phyloP scores from a whole-genome alignment of 805 yeast genomes.

The Suhomyces pyralidae region DNA sequence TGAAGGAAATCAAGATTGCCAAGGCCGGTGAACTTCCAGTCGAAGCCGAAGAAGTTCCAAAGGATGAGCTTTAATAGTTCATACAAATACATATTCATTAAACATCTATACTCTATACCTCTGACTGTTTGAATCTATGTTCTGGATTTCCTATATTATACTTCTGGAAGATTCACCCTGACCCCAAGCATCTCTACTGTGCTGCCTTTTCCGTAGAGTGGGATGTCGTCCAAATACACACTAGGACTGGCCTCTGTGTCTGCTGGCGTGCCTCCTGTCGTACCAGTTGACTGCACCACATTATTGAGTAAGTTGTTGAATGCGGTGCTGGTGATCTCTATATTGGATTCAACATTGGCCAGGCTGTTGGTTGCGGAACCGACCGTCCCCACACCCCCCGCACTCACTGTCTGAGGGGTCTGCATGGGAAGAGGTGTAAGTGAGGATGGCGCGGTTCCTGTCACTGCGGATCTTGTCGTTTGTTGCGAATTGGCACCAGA shows the following conservation, averaged over 20 bases:
- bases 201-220: constrained; percentile 38
- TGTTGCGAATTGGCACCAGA: constrained; percentile 8
- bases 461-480: constrained; percentile 5
- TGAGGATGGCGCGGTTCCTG: constrained; percentile 2
- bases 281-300: constrained; percentile 16
- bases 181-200: constrained; percentile 37
- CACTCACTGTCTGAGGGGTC: constrained; percentile 15
- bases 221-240: constrained; percentile 37
- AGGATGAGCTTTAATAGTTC: constrained; percentile 1
- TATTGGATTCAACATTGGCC: constrained; percentile 8
- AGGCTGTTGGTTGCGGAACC: constrained; percentile 9
- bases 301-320: constrained; percentile 31
- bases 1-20: constrained; percentile 57
- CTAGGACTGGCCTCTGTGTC: constrained; percentile 13
- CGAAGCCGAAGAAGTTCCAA: constrained; percentile 20
- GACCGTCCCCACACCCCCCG: constrained; percentile 5
- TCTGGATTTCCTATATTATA: too few relatives aligned
- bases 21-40: constrained; percentile 66
- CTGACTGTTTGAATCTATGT: too few relatives aligned
- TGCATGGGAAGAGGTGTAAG: constrained; percentile 10
- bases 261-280: neutral
- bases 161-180: constrained; percentile 18
- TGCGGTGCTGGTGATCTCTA: constrained; percentile 27
- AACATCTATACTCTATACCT: neutral
- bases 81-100: too few relatives aligned